Base-by-base conservation (phyloP, 108 stramenopile genomes). In the Nitzschia sp. region DNA sequence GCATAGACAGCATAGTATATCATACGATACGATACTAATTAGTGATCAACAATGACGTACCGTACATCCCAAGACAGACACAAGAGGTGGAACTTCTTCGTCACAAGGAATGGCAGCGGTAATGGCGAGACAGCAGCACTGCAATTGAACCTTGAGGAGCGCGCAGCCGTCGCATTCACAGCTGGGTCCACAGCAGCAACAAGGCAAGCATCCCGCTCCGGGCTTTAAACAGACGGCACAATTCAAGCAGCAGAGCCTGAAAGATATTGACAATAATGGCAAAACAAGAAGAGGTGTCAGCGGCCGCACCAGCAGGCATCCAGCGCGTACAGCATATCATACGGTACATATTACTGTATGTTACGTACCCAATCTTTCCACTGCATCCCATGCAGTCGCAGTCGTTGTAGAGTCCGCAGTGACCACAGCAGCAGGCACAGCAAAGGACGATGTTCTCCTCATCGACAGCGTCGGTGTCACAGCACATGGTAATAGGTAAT, bases 91-190 rank as follows among this genome's bases (percentile, higher is more conserved):
- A 31, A 92, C 91, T 67, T 92, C 91, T 27, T 87, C 80, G 58
- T 87, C 82, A 75, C 87, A 88, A 13, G 91, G 91, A 62, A 89
- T 52, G 1, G 91, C 91, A 26, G 80, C 84, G 15, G 77, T 68
- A 0, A 70, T 45, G 16, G 86, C 91, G 23, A 80, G 69, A 71
- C 86, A 85, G 69, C 80, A 88, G 1, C 55, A 62, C n/a, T 89
- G 87, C 57, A 77, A 63, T 58, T 89, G 88, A 21, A 56, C 53
- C 47, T 83, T 88, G 31, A 80, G 25, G 53, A 72, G n/a, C 21
- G 72, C 57, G 81, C 85, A 85, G 25, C 88, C 73, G 35, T 78
- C 77, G 62, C 56, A 68, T 61, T 78, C 77, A 53, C 38, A 25
- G 2, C 32, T 38, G 17, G 77, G 77, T 36, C 77, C 77, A 61